Evolutionary conservation across 2,329 filamentous ascomycete genomes (phyloP).

Genomic region (Thermomyces lanuginosus): DNA sequence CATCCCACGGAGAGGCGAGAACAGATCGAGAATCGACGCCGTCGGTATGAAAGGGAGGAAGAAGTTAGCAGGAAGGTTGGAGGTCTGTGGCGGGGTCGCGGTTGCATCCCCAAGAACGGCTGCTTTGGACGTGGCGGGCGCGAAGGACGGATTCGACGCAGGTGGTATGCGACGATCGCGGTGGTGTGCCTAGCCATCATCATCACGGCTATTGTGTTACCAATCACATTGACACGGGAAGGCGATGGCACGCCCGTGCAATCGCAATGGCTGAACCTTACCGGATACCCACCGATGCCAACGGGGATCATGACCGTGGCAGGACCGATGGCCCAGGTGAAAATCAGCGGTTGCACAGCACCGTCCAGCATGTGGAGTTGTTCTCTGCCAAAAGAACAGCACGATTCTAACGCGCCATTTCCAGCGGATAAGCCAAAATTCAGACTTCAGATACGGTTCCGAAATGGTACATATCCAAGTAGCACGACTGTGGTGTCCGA

Average conservation of each 20-base stretch:
- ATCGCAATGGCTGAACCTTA: constrained; percentile 64
- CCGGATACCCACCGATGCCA: constrained; percentile 71
- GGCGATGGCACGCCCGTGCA: constrained; percentile 27
- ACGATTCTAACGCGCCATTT: constrained; percentile 46
- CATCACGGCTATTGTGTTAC: constrained; percentile 41
- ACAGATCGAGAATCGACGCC: constrained; percentile 36
- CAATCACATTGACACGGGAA: constrained; percentile 38
- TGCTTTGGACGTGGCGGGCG: constrained; percentile 48
- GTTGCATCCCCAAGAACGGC: constrained; percentile 45
- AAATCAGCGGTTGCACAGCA: constrained; percentile 53
- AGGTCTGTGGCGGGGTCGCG: constrained; percentile 49
- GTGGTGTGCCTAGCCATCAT: constrained; percentile 38
- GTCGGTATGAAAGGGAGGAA: constrained; percentile 52
- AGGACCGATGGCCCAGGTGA: constrained; percentile 48
- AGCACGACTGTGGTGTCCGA: constrained; percentile 39
- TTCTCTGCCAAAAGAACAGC: constrained; percentile 61
- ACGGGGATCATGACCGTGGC: constrained; percentile 68
- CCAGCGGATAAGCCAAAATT: constrained; percentile 58
- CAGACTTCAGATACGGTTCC: constrained; percentile 53
- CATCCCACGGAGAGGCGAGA: constrained; percentile 11
- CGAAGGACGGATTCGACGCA: constrained; percentile 47
- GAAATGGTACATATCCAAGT: constrained; percentile 40
- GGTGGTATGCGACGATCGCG: constrained; percentile 41
- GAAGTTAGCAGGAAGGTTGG: constrained; percentile 40
- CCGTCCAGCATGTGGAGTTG: constrained; percentile 75